Evolutionary conservation across 2,329 filamentous ascomycete genomes (phyloP).

Genomic region (Coniochaeta ligniaria): DNA sequence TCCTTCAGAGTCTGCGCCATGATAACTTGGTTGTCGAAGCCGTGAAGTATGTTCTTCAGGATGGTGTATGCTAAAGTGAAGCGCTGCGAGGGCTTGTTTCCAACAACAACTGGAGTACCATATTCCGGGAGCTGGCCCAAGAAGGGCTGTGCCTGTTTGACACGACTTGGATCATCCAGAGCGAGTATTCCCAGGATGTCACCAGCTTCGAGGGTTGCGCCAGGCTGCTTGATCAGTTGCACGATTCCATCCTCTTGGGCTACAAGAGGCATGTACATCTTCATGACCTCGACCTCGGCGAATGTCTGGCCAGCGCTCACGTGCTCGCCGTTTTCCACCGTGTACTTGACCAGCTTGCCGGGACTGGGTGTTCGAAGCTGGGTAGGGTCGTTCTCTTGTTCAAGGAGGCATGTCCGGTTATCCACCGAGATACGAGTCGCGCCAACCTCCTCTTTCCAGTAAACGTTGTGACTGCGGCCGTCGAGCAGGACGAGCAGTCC

Average conservation of each 20-base stretch:
- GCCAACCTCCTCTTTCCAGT: slow-evolving; percentile 99
- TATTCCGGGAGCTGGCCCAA: slow-evolving; percentile 82
- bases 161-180: slow-evolving; percentile 88
- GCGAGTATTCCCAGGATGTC: slow-evolving; percentile 97
- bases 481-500: slow-evolving; percentile 85
- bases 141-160: slow-evolving; percentile 95
- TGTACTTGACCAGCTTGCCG: slow-evolving; percentile 97
- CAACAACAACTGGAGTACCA: slow-evolving; percentile 78
- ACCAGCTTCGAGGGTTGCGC: slow-evolving; percentile 93
- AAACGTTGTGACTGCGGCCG: slow-evolving; percentile 93
- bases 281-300: slow-evolving; percentile 99
- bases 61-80: slow-evolving; percentile 73
- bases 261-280: slow-evolving; percentile 99
- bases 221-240: slow-evolving; percentile 97
- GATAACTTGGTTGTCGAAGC: slow-evolving; percentile 96
- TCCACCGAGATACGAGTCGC: slow-evolving; percentile 94
- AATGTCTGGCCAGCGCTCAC: slow-evolving; percentile 88
- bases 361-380: slow-evolving; percentile 92
- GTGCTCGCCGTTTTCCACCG: slow-evolving; percentile 90
- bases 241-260: slow-evolving; percentile 93
- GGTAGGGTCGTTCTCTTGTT: slow-evolving; percentile 98
- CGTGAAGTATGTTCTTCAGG: slow-evolving; percentile 79
- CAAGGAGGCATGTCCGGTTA: slow-evolving; percentile 93
- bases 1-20: slow-evolving; percentile 84
- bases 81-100: slow-evolving; percentile 84